Evolutionary conservation across 495 filamentous ascomycete species (phyloP).

Genomic region (Daldinia vernicosa): DNA sequence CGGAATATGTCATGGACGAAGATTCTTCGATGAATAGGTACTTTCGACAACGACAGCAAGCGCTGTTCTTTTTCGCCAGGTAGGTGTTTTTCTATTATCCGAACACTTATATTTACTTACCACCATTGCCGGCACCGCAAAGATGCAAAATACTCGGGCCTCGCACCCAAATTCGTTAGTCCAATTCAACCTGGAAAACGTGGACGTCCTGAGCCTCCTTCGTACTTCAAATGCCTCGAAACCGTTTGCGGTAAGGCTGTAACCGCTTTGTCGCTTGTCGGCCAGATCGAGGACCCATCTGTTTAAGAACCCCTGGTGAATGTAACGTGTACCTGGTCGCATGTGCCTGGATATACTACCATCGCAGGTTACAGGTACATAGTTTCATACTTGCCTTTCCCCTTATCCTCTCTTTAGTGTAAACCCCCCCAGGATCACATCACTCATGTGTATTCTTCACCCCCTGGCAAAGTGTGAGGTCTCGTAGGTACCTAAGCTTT

Average conservation of each 20-base stretch:
- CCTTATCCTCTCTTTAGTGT: constrained; percentile 11
- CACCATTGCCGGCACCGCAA: background rate
- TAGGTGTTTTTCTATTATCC: background rate
- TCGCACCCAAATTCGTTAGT: background rate
- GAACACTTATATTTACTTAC: background rate
- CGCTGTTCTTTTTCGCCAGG: background rate
- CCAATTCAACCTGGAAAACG: background rate
- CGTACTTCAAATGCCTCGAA: constrained; percentile 26
- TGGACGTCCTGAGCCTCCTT: constrained; percentile 11
- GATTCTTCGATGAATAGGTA: background rate
- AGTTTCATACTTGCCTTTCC: background rate
- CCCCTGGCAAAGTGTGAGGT: constrained; percentile 23
- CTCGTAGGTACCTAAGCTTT: constrained; percentile 5
- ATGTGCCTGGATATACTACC: constrained; percentile 9
- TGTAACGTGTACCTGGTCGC: constrained; percentile 30
- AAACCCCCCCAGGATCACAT: constrained; percentile 32
- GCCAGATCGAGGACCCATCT: constrained; percentile 33
- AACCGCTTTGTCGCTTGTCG: constrained; percentile 25
- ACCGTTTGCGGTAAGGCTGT: constrained; percentile 35
- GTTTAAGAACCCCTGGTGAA: constrained; percentile 25
- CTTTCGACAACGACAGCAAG: constrained; percentile 3
- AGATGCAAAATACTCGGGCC: background rate
- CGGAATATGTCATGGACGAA: background rate
- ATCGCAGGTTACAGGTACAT: constrained; percentile 28
- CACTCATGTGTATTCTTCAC: constrained; percentile 27